Percentiles rank a stretch among this genome's conserved stretches.
Evolutionary conservation across 2,329 filamentous ascomycete species (phyloP).

Genomic region (Trichoderma koningiopsis): DNA sequence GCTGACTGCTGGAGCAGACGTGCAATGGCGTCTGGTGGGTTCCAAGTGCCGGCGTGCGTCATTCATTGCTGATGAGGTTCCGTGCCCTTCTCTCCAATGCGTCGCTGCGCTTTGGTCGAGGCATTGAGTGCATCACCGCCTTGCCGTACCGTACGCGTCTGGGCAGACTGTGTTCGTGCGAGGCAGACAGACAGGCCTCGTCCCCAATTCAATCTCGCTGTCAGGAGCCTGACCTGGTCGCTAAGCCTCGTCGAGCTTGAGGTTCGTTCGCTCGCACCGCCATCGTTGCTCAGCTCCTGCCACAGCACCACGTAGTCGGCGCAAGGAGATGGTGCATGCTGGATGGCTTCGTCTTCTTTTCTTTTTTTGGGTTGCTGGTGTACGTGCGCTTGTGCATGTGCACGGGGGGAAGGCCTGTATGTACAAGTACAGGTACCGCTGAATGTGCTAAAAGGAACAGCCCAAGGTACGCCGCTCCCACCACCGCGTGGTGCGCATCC

Average conservation of each 20-base stretch:
- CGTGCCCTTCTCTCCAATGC: background rate
- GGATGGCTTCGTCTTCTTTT: background rate
- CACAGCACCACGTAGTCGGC: background rate
- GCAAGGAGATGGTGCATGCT: background rate
- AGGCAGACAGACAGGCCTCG: background rate
- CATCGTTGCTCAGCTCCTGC: background rate
- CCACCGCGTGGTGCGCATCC: background rate
- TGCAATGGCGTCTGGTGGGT: slow-evolving; percentile 1
- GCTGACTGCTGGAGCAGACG: background rate
- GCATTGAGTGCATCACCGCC: background rate
- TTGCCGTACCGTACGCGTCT: background rate
- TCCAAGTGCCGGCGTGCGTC: slow-evolving; percentile 16
- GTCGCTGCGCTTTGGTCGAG: background rate
- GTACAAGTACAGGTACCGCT: background rate
- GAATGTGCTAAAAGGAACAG: background rate
- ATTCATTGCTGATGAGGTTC: slow-evolving; percentile 7
- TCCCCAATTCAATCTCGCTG: background rate
- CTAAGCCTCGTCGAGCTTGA: background rate
- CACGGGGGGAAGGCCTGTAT: background rate
- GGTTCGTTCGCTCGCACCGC: background rate
- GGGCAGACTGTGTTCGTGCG: background rate
- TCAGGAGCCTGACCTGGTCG: background rate
- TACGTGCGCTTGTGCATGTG: background rate
- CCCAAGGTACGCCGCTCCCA: background rate
- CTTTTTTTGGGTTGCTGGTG: background rate